Percentiles rank a stretch among this genome's conserved stretches.
These are phyloP conservation scores for Paramecium caudatum DNA, from an alignment of 73 alveolate species.

Conservation along the genomic window DNA sequence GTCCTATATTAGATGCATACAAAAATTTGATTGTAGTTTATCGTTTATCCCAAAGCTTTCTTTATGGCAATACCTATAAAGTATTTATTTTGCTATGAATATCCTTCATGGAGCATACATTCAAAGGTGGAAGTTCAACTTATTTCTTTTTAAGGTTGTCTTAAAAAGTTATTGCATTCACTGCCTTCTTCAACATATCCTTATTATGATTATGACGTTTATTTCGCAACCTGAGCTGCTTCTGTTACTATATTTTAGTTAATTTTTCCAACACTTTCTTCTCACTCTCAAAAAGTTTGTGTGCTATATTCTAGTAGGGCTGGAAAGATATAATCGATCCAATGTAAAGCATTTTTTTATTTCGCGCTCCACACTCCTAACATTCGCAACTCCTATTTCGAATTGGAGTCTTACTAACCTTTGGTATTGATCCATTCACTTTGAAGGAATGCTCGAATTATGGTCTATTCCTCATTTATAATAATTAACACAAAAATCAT, in stretches of 20 bases:
- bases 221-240: not conserved
- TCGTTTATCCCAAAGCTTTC: constrained; percentile 53
- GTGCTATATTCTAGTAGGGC: not conserved
- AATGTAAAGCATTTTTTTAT: not conserved
- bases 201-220: constrained; percentile 38
- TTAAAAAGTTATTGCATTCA: not conserved
- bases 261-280: not conserved
- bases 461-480: not conserved
- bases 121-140: constrained; percentile 1
- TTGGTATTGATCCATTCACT: constrained; percentile 10
- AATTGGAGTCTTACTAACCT: not conserved
- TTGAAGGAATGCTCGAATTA: not conserved
- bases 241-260: not conserved
- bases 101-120: constrained; percentile 10
- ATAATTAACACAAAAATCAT: not conserved
- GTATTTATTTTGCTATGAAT: not conserved
- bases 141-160: not conserved
- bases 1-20: not conserved
- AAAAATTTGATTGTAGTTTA: constrained; percentile 7
- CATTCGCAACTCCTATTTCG: constrained; percentile 32
- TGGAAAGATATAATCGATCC: constrained; percentile 9
- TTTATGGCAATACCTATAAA: not conserved
- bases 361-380: constrained; percentile 11
- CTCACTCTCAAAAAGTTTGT: constrained; percentile 9
- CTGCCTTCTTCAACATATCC: constrained; percentile 13